Evolutionary conservation across 2,329 filamentous ascomycete species (phyloP), one percentile per base, ranked within the genome.

Genomic region (Aspergillus phoenicis): DNA sequence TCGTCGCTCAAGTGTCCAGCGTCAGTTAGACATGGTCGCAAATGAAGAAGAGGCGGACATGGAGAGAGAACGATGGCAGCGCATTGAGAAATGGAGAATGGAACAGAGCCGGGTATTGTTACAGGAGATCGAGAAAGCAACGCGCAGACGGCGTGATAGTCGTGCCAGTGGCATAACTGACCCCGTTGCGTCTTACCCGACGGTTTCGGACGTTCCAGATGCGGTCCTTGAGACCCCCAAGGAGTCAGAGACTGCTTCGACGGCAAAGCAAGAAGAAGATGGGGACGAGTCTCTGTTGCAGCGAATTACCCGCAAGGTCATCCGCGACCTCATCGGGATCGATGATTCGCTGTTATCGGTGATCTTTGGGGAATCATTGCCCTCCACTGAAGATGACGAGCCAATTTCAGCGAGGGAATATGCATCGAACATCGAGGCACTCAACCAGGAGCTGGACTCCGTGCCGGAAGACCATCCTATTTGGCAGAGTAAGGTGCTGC

Each of bases 71-170:
- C 89, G 90, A 72, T 90, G 89, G 72, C 87, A 89, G 68, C 86
- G 94, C 62, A 96, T 99, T 72, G 94, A 98, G 77, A 85, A 87
- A 55, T 99, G 95, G 95, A 86, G 93, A 59, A 78, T 96, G 71
- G 94, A 98, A 71, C 93, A 99, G 74, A 97, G 93, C 75, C 86
- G 87, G 61, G 87, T 91, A 10, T 81, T 99, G 28, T 76, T 97
- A 36, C 91, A 96, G 59, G 92, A 97, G 76, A 93, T 98, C 52
- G 91, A 96, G 75, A 89, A 87, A 63, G 92, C 97, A 77, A 96
- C 93, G 4, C 83, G 87, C 58, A 84, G 90, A 60, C 85, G 90
- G 60, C 85, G 76, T 54, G 70, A 67, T 33, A 73, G 71, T 59
- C 71, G 66, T 49, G 62, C 54, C 39, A 74, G 70, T 47, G 62